Evolutionary conservation across 2,329 filamentous ascomycete genomes (phyloP).

Genomic region (Parasarocladium wereldwijsianum): DNA sequence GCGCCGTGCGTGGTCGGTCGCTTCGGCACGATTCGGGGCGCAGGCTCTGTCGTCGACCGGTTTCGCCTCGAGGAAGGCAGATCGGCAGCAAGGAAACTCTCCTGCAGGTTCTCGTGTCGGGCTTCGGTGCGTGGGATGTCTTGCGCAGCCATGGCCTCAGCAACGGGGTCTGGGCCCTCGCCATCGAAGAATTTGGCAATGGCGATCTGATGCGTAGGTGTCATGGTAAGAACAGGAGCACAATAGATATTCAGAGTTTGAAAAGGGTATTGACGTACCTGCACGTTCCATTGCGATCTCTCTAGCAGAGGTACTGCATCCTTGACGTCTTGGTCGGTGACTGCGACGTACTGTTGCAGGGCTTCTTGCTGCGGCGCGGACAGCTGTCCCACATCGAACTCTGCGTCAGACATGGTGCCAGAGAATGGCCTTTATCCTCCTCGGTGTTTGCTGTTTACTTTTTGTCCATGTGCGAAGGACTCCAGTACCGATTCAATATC

Average conservation of each 20-base stretch:
- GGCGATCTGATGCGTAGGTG: slow-evolving; percentile 57
- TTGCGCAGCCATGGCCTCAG: slow-evolving; percentile 56
- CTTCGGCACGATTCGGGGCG: slow-evolving; percentile 73
- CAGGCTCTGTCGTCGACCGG: slow-evolving; percentile 39
- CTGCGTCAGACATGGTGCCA: no score
- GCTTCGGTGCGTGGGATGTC: slow-evolving; percentile 46
- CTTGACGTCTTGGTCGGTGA: slow-evolving; percentile 69
- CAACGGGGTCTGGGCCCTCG: slow-evolving; percentile 68
- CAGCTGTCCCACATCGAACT: slow-evolving; percentile 50
- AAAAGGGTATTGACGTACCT: slow-evolving; percentile 33
- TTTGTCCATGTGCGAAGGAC: no score
- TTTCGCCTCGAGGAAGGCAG: slow-evolving; percentile 11
- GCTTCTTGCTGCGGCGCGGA: slow-evolving; percentile 66
- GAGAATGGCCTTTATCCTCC: no score
- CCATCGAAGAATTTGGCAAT: slow-evolving; percentile 97
- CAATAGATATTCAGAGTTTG: no score
- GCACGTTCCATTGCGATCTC: slow-evolving; percentile 91
- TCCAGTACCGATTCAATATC: no score
- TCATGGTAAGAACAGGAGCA: no score
- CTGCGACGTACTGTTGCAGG: slow-evolving; percentile 73
- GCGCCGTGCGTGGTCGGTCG: slow-evolving; percentile 53
- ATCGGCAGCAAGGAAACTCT: slow-evolving; percentile 30
- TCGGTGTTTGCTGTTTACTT: no score
- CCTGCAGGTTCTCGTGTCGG: slow-evolving; percentile 61
- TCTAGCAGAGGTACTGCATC: slow-evolving; percentile 68